Percentiles rank a stretch among this genome's conserved stretches.
These are phyloP conservation scores for Geotrichum carabidarum DNA, from an alignment of 1,139 yeast genomes.

Conservation along the genomic window DNA sequence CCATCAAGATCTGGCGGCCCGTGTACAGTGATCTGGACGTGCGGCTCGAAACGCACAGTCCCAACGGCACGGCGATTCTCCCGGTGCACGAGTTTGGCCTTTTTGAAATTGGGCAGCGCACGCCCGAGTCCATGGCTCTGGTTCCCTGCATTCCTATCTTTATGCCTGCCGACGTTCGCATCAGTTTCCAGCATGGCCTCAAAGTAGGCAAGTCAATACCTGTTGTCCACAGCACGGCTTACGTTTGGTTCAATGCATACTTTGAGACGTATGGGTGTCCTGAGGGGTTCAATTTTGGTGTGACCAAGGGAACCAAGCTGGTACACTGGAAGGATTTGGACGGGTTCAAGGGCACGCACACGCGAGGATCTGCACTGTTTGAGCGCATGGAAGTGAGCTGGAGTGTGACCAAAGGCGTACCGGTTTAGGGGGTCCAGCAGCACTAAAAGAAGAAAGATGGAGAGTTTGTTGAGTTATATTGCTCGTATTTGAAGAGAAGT, in stretches of 20 bases:
- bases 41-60: constrained; percentile 25
- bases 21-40: constrained; percentile 30
- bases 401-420: constrained; percentile 24
- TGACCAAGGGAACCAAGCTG: constrained; percentile 26
- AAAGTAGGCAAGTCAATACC: constrained; percentile 16
- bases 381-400: constrained; percentile 45
- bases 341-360: constrained; percentile 59
- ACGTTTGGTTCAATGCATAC: constrained; percentile 37
- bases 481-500: not conserved
- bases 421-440: not conserved
- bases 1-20: constrained; percentile 30
- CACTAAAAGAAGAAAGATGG: not conserved
- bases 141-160: constrained; percentile 11
- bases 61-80: constrained; percentile 22
- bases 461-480: not conserved
- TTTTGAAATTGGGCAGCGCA: constrained; percentile 20
- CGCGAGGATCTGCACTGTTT: constrained; percentile 52
- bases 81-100: constrained; percentile 26
- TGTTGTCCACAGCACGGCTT: constrained; percentile 27
- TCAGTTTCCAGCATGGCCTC: constrained; percentile 21
- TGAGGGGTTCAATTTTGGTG: constrained; percentile 20
- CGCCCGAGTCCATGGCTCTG: constrained; percentile 16
- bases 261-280: constrained; percentile 32
- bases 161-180: constrained; percentile 24
- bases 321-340: constrained; percentile 59